Evolutionary conservation across 1,284 basidiomycete species (phyloP), one percentile per base, ranked within the genome.

Genomic region (Moesziomyces parantarcticus): DNA sequence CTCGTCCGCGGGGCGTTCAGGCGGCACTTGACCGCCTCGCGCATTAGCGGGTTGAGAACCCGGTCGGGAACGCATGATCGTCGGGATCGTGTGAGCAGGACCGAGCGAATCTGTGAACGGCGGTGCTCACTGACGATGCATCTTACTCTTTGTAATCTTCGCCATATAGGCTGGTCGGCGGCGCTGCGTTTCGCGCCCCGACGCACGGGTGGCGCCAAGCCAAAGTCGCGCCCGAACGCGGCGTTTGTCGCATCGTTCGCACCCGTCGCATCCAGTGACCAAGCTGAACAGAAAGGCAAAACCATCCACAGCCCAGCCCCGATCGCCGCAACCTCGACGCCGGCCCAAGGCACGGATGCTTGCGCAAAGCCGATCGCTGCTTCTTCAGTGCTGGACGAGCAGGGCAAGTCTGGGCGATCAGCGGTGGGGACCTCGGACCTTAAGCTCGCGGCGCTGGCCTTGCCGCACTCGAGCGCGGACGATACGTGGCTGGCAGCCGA

Each of bases 121-220:
- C 29, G 23, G 40, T 66, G 56, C 69, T 72, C 69, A 72, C 63
- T 59, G 45, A 61, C 58, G 11, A 22, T 54, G 22, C 26, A 32
- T 40, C 5, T 36, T 32, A 14, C 32, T 50, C 34, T 41, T 45
- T 16, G 16, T 25, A 41, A 18, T 41, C 36, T 58, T 20, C 21
- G 41, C 21, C 29, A 32, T 13, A 34, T 40, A 73, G 70, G 58
- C 23, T 80, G 78, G 78, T 78, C 77, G n/a, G 68, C 77, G 32
- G 64, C 78, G 9, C 62, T 80, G 18, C 69, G 74, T 0, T 80
- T 80, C 44, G 77, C 75, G 11, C 79, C 79, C 2, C 58, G 77
- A 6, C 47, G 57, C n/a, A 65, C 57, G 32, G 55, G 59, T 11
- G 47, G 59, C 20, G 29, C 56, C 5, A 75, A 63, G 32, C 26